Evolutionary conservation across 2,329 filamentous ascomycete species (phyloP), one percentile per base, ranked within the genome.

Genomic region (Gyromitra esculenta): DNA sequence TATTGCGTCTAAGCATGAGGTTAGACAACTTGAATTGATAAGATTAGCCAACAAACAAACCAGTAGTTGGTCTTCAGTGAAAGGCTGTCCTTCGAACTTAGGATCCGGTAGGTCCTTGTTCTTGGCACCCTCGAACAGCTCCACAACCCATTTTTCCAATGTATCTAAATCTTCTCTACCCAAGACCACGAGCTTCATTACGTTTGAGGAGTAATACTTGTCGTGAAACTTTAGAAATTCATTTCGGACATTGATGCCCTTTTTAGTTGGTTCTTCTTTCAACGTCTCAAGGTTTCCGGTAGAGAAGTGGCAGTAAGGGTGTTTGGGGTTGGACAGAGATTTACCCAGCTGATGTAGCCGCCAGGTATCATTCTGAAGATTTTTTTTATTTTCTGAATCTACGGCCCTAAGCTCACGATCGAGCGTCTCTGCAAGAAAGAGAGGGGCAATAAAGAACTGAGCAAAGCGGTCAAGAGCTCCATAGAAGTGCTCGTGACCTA

Each of bases 381-480:
- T 97, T 88, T 97, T 97, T 87, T 97, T 97, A 85, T 97, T 97
- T 84, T 97, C 94, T 4, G 94, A 97, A 82, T 97, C 94, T 21
- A 97, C 94, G 0, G 94, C 94, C 79, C 88, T 90, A 78, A 97
- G 86, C 84, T 97, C 94, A 64, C 94, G 89, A 81, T 97, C 94
- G 63, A 97, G 84, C 0, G 94, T 96, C 79, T 90, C 93, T 69
- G 91, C 90, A 8, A 96, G 87, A 83, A 97, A 97, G 43, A 97
- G 87, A 0, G 94, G 94, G 77, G 91, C 88, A 79, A 97, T 91
- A 83, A 97, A 97, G 85, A 97, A 97, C 82, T 97, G 94, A 11
- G 94, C 92, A 83, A 97, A 97, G 43, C 94, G 90, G 83, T 97
- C 94, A 66, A 97, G 86, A 3, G 92, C 94, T 31, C 93, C 94